Conservation (phyloP, 2,329 filamentous ascomycete genomes). For the Cladosporium velox region DNA sequence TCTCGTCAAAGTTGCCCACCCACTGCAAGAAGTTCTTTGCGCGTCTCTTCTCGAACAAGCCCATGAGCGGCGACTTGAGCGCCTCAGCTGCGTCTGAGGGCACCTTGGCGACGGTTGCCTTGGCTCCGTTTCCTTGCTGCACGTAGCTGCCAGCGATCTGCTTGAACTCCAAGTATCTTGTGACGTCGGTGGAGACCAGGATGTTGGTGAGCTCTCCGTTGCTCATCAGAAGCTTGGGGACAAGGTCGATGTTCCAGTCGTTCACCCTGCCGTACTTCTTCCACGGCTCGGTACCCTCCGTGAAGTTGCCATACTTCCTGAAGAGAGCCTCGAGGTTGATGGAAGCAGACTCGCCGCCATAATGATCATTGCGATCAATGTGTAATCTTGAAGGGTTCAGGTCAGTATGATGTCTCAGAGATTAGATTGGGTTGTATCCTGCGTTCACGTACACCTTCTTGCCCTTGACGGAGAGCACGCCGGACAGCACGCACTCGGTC, state of each 20-base stretch:
- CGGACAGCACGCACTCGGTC: constrained; percentile 98
- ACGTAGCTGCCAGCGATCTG: constrained; percentile 91
- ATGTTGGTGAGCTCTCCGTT: constrained; percentile 99
- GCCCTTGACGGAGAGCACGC: constrained; percentile 96
- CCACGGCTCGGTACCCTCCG: constrained; percentile 84
- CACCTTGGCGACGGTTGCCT: constrained; percentile 94
- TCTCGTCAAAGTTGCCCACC: constrained; percentile 81
- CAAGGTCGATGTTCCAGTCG: constrained; percentile 99
- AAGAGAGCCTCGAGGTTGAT: constrained; percentile 97
- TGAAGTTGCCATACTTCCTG: constrained; percentile 90
- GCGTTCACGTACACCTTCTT: constrained; percentile 72
- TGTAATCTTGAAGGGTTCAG: constrained; percentile 59
- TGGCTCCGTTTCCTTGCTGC: constrained; percentile 78
- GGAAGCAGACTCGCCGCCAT: constrained; percentile 94
- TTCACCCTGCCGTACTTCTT: constrained; percentile 95
- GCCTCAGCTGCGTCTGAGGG: constrained; percentile 91
- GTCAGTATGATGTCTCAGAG: background rate
- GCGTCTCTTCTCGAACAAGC: constrained; percentile 94
- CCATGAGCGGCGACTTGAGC: constrained; percentile 90
- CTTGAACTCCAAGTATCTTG: constrained; percentile 56
- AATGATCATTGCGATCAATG: constrained; percentile 98
- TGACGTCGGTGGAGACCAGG: constrained; percentile 84
- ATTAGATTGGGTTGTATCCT: background rate
- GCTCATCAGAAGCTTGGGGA: constrained; percentile 98
- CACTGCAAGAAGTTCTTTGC: constrained; percentile 97